These are phyloP conservation scores for Tuber magnatum DNA, from an alignment of 495 filamentous ascomycete genomes.

Conservation along the genomic window DNA sequence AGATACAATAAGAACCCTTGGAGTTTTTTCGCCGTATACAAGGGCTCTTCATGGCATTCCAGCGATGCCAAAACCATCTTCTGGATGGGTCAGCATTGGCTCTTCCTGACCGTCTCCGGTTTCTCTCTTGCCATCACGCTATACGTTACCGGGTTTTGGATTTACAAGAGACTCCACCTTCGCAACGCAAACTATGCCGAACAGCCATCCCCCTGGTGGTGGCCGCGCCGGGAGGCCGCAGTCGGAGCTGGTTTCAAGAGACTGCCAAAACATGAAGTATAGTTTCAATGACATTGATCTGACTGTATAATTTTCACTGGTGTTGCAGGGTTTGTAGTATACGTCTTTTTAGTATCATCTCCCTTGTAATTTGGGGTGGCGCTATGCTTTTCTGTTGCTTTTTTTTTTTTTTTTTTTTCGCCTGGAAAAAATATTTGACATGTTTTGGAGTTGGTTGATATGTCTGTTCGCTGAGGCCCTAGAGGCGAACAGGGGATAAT, in stretches of 20 bases:
- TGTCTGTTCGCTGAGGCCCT: background rate
- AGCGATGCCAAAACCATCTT: constrained; percentile 69
- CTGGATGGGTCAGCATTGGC: constrained; percentile 74
- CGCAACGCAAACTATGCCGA: constrained; percentile 22
- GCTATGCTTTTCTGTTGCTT: constrained; percentile 19
- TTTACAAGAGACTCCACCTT: constrained; percentile 30
- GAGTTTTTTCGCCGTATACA: constrained; percentile 72
- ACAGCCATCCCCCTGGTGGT: constrained; percentile 24
- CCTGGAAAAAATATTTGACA: constrained; percentile 11
- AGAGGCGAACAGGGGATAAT: background rate
- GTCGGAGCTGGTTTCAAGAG: constrained; percentile 31
- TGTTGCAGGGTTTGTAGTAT: constrained; percentile 21
- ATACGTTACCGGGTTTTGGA: constrained; percentile 25
- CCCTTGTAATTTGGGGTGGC: constrained; percentile 21
- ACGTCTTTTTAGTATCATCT: constrained; percentile 18
- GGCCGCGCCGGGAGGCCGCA: constrained; percentile 29
- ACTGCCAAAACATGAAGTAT: constrained; percentile 35
- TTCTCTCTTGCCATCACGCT: constrained; percentile 49
- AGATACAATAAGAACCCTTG: constrained; percentile 65
- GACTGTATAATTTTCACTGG: constrained; percentile 12
- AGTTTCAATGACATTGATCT: constrained; percentile 18
- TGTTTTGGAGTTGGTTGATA: constrained; percentile 22
- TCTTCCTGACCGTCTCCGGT: constrained; percentile 59
- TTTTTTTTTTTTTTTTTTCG: constrained; percentile 2
- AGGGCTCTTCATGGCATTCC: constrained; percentile 70